Base-by-base conservation (phyloP, 2,329 filamentous ascomycete genomes). In the Aureobasidium leucospermi region DNA sequence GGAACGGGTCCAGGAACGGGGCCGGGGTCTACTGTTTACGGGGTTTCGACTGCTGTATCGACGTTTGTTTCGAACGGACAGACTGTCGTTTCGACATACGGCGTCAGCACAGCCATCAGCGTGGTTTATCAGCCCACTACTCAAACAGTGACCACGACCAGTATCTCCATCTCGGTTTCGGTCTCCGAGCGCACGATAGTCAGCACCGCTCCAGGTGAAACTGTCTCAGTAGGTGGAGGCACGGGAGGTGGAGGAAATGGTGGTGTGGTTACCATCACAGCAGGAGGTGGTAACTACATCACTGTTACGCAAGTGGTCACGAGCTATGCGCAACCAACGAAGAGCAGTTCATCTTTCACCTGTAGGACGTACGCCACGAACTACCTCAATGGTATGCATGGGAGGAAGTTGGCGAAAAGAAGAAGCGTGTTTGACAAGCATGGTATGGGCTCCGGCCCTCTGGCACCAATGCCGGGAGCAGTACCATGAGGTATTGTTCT, bases 351-450 rank as follows among this genome's bases (percentile, higher is more conserved):
- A 13, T 62, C 47, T 4, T 68, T 65, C 39, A 65, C 67, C 5
- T 69, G 67, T 51, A 58, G 67, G 28, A 68, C 65, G 11, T 66
- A 65, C 31, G 59, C 64, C 23, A 69, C 68, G 6, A 68, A 68
- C 38, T 69, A 70, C 55, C 61, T 68, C 43, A 67, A 67, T 29
- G 63, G 64, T 0, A 32, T 51, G 48, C 61, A 64, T 23, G 59
- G 62, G 55, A 41, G 60, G 11, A 62, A 56, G 48, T 46, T 42
- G 34, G 9, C 23, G 6, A 41, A 3, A 49, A 65, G 60, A 60
- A 60, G 63, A 48, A 67, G 64, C 60, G 61, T 67, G 31, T 66
- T 65, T 42, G 65, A 65, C 47, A 52, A 41, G 2, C 59, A 65
- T 32, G 60, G 59, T 3, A 49, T 61, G 9, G 48, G 63, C 16